Conservation (phyloP, 169 alveolate species). For the Plasmodium sp. region DNA sequence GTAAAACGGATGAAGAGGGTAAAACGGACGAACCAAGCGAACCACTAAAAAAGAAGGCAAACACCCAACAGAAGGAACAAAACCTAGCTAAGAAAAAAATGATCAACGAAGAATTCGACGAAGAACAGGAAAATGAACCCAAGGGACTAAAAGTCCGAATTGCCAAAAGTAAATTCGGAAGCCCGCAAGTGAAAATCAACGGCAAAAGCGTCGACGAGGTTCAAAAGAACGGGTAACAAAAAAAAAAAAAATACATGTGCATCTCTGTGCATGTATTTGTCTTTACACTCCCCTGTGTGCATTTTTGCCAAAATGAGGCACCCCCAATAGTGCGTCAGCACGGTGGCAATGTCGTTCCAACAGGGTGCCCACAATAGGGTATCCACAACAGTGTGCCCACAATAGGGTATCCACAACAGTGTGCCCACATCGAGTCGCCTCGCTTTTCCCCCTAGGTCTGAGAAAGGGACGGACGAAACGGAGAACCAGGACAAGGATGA, state of each 20-base stretch:
- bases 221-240: constrained; percentile 72
- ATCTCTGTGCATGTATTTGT: not conserved
- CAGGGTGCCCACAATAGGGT: not conserved
- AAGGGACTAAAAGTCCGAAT: constrained; percentile 73
- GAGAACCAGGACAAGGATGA: not conserved
- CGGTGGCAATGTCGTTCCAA: not conserved
- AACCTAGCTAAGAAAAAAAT: constrained; percentile 13
- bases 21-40: not conserved
- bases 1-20: not conserved
- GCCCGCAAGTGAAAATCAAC: constrained; percentile 83
- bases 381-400: not conserved
- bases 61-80: constrained; percentile 5
- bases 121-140: constrained; percentile 44
- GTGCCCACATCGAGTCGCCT: not conserved
- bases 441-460: not conserved
- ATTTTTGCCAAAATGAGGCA: not conserved
- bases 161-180: constrained; percentile 81
- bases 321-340: not conserved
- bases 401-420: not conserved
- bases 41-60: not conserved
- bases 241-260: not conserved
- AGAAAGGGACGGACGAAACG: not conserved
- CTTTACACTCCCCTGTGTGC: not conserved
- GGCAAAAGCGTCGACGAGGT: constrained; percentile 81
- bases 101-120: constrained; percentile 70